Conservation (phyloP, 2,329 filamentous ascomycete genomes). For the Capronia coronata region DNA sequence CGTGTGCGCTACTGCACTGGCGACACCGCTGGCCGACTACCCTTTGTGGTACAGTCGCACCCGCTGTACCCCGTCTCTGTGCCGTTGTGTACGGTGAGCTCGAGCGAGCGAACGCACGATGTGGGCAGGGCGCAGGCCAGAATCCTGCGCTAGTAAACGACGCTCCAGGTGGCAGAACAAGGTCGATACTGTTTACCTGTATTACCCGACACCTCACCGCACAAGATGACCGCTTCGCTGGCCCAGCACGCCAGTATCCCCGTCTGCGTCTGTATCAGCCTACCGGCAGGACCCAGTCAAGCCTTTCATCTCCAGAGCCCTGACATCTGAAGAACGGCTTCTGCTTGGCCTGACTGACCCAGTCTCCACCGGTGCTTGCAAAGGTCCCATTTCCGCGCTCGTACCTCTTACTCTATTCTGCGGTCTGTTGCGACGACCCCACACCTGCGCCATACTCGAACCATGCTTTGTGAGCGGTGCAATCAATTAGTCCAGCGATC, state of each 20-base stretch:
- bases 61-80: background rate
- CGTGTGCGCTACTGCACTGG: conserved; percentile 5
- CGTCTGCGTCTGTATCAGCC: conserved; percentile 20
- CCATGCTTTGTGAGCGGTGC: background rate
- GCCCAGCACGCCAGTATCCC: conserved; percentile 9
- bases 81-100: background rate
- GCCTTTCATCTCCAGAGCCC: background rate
- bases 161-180: conserved; percentile 8
- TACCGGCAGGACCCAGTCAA: conserved; percentile 7
- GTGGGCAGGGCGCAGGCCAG: background rate
- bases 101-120: background rate
- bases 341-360: background rate
- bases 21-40: background rate
- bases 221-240: conserved; percentile 8
- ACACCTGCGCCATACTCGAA: no score
- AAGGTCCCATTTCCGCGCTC: background rate
- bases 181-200: conserved; percentile 5
- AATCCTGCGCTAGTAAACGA: conserved; percentile 16
- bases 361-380: background rate
- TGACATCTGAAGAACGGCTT: background rate
- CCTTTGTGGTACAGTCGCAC: conserved; percentile 1
- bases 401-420: background rate
- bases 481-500: conserved; percentile 6
- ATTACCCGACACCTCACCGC: conserved; percentile 12
- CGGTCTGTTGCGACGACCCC: no score